These are phyloP conservation scores for Myxozyma nipponensis DNA, from an alignment of 805 yeast genomes.

Conservation along the genomic window DNA sequence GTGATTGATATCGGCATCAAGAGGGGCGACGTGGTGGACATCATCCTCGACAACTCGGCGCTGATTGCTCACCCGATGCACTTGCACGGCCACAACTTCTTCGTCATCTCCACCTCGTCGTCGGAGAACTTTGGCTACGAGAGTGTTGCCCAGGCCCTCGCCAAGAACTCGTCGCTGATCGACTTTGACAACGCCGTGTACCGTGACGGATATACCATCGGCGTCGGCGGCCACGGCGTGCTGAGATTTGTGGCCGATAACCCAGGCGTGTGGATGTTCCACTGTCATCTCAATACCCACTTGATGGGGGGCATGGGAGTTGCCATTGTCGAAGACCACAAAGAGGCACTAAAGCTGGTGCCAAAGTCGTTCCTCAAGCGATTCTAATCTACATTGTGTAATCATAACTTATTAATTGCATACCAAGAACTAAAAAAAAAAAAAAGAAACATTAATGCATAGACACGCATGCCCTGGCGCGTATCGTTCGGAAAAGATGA, in stretches of 20 bases:
- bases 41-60: constrained; percentile 73
- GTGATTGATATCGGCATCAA: constrained; percentile 6
- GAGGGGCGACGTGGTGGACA: constrained; percentile 49
- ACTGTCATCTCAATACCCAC: constrained; percentile 48
- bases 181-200: neutral
- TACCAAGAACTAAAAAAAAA: too few species aligned
- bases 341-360: too few species aligned
- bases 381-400: too few species aligned
- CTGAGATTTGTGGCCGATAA: constrained; percentile 70
- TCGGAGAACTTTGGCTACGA: constrained; percentile 31
- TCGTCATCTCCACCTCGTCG: constrained; percentile 50
- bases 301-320: too few species aligned
- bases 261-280: constrained; percentile 93
- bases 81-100: constrained; percentile 69
- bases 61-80: constrained; percentile 78
- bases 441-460: too few species aligned
- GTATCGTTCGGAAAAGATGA: too few species aligned
- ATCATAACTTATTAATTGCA: too few species aligned
- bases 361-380: too few species aligned
- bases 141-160: constrained; percentile 45
- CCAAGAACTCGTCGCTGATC: neutral
- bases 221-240: constrained; percentile 1
- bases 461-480: too few species aligned
- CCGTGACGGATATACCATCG: constrained; percentile 6
- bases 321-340: too few species aligned